These are phyloP conservation scores for Abelmoschus esculentus DNA, from an alignment of 345 rosid genomes.

Conservation along the genomic window DNA sequence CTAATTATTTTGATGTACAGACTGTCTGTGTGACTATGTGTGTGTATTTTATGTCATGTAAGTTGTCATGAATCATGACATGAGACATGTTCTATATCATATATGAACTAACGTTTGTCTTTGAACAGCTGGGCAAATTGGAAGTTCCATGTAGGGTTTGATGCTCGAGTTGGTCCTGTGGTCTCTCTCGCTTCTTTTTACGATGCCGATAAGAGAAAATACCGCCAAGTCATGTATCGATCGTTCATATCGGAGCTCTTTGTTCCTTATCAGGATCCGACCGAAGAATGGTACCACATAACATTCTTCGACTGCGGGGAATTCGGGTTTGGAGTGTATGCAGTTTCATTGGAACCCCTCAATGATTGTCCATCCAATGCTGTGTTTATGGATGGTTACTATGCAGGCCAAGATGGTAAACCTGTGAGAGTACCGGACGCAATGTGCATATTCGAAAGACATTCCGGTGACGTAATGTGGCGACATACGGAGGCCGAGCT, in stretches of 20 bases:
- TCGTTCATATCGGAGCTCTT: slow-evolving; percentile 48
- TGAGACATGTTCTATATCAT: no score
- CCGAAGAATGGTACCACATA: slow-evolving; percentile 33
- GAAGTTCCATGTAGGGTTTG: slow-evolving; percentile 45
- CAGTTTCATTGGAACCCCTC: slow-evolving; percentile 37
- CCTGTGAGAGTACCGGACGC: slow-evolving; percentile 25
- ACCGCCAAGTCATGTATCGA: slow-evolving; percentile 40
- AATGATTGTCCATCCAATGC: slow-evolving; percentile 50
- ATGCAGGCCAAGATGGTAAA: slow-evolving; percentile 36
- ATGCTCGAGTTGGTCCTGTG: slow-evolving; percentile 38
- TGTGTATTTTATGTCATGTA: no score
- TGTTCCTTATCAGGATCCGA: slow-evolving; percentile 48
- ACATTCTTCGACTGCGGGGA: slow-evolving; percentile 41
- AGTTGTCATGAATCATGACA: no score
- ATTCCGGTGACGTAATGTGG: slow-evolving; percentile 48
- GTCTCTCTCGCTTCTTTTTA: slow-evolving; percentile 45
- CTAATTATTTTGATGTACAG: no score
- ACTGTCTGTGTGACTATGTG: no score
- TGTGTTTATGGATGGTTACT: slow-evolving; percentile 34
- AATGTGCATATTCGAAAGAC: slow-evolving; percentile 49
- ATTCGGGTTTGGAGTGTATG: slow-evolving; percentile 34
- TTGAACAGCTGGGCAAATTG: slow-evolving; percentile 46
- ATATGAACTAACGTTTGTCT: no score
- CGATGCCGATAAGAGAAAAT: slow-evolving; percentile 29
- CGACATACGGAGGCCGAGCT: slow-evolving; percentile 7